Evolutionary conservation across 768 basidiomycete species (phyloP), one percentile per base, ranked within the genome.

Genomic region (Dacryopinax primogenitus): DNA sequence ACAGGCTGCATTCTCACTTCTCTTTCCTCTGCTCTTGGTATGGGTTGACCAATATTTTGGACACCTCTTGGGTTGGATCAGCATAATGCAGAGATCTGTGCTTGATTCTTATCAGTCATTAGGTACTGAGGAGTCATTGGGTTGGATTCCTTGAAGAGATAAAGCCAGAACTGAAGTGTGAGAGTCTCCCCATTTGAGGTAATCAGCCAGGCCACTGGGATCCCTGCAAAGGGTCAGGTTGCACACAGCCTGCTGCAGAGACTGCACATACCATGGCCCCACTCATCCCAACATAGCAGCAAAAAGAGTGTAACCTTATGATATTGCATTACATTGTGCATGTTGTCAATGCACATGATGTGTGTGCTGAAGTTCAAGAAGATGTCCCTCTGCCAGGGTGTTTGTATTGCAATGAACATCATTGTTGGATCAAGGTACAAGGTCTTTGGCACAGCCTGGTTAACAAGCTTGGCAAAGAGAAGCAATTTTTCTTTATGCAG

Each of bases 381-480:
- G 9, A 47, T 23, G 13, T 47, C 13, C 23, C n/a, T 13, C 45
- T 47, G 45, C 45, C 45, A 47, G 13, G 45, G 45, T 47, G 45
- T 47, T 47, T 47, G 45, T 15, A 47, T 47, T 12, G 45, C 45
- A 47, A 47, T 47, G 23, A 47, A 47, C 45, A 47, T 47, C 45
- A 26, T 15, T 7, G 13, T 13, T 15, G 45, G 45, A 13, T 47
- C 45, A 13, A 47, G 45, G 45, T 47, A 47, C 12, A 23, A 47
- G 9, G 12, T 13, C 13, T 13, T 9, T 7, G 45, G 45, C 45
- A 23, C 45, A 47, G 45, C 45, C 45, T 47, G 13, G 23, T 47
- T 9, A 23, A 47, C 45, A 7, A 47, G 45, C 45, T 47, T 47
- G 45, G 45, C 7, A 9, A 12, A 12, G 9, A 47, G 23, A 9